phyloP scores from a whole-genome alignment of 2,329 filamentous ascomycete genomes.

The Pseudogymnoascus sp. region DNA sequence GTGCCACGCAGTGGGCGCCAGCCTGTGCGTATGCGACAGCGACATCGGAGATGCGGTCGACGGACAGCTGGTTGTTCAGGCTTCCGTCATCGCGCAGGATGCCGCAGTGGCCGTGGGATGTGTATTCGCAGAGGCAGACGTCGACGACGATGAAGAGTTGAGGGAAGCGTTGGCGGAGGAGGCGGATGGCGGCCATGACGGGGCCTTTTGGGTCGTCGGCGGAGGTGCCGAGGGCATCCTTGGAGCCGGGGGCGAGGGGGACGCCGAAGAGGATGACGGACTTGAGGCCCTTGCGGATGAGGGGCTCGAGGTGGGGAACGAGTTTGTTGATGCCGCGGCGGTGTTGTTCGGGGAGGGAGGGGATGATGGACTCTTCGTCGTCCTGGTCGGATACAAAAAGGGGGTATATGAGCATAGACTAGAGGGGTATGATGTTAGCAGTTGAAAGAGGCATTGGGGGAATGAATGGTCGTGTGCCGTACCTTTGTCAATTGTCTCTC shows the following conservation, averaged over 20 bases:
- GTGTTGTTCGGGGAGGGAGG: slow-evolving; percentile 83
- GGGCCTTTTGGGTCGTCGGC: slow-evolving; percentile 91
- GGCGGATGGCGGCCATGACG: slow-evolving; percentile 77
- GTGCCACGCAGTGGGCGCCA: slow-evolving; percentile 92
- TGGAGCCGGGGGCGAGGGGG: slow-evolving; percentile 68
- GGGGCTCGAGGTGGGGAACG: slow-evolving; percentile 73
- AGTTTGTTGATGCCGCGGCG: slow-evolving; percentile 83
- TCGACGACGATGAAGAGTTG: slow-evolving; percentile 86
- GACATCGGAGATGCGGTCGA: slow-evolving; percentile 94
- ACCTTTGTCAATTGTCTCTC: slow-evolving; percentile 83
- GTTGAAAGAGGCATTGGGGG: not conserved
- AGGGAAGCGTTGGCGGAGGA: slow-evolving; percentile 78
- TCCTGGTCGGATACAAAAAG: slow-evolving; percentile 93
- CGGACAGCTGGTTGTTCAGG: slow-evolving; percentile 86
- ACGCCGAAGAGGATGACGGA: slow-evolving; percentile 97
- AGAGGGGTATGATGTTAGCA: slow-evolving; percentile 7
- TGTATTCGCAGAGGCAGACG: slow-evolving; percentile 98
- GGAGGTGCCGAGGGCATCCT: slow-evolving; percentile 84
- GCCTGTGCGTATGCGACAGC: slow-evolving; percentile 95
- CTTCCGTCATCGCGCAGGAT: slow-evolving; percentile 89
- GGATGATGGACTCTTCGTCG: slow-evolving; percentile 83
- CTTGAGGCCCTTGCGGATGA: slow-evolving; percentile 81
- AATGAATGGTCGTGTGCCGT: slow-evolving; percentile 20
- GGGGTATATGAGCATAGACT: slow-evolving; percentile 98
- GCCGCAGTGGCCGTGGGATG: slow-evolving; percentile 93